These are phyloP conservation scores for Calonectria pteridis DNA, from an alignment of 2,329 filamentous ascomycete species.

Conservation along the genomic window DNA sequence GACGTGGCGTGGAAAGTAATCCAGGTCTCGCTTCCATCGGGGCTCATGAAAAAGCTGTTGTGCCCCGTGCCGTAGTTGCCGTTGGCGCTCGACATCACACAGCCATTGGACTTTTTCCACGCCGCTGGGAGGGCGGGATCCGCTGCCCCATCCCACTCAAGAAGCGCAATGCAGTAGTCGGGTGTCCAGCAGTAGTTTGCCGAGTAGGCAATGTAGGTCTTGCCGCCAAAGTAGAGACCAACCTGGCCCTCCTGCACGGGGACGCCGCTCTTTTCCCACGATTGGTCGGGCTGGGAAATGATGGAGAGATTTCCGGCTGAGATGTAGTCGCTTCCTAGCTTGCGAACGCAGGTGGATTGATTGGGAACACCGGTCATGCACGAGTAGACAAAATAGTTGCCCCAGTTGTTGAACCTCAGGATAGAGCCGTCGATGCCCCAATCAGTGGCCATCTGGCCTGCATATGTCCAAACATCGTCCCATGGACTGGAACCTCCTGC, in stretches of 20 bases:
- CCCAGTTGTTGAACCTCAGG: constrained; percentile 58
- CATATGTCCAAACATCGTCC: constrained; percentile 61
- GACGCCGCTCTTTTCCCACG: constrained; percentile 62
- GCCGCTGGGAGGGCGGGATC: constrained; percentile 58
- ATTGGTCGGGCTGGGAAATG: constrained; percentile 62
- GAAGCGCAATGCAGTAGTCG: constrained; percentile 64
- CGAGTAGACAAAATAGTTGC: constrained; percentile 67
- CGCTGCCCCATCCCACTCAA: constrained; percentile 64
- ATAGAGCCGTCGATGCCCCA: constrained; percentile 69
- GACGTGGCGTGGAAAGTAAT: constrained; percentile 68
- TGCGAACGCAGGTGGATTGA: constrained; percentile 55
- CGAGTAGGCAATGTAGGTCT: constrained; percentile 66
- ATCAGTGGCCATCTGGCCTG: constrained; percentile 58
- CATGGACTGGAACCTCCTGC: constrained; percentile 64
- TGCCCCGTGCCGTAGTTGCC: constrained; percentile 70
- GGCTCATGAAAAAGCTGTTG: constrained; percentile 70
- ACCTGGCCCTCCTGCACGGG: constrained; percentile 69
- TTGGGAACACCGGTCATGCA: constrained; percentile 59
- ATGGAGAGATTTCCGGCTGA: constrained; percentile 58
- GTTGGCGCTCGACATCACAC: constrained; percentile 64
- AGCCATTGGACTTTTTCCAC: constrained; percentile 65
- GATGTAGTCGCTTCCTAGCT: constrained; percentile 54
- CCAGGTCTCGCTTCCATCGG: constrained; percentile 65
- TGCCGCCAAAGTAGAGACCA: constrained; percentile 65
- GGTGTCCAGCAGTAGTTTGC: constrained; percentile 69